Conservation (phyloP, 768 basidiomycete genomes). For the Pulveroboletus sp. region DNA sequence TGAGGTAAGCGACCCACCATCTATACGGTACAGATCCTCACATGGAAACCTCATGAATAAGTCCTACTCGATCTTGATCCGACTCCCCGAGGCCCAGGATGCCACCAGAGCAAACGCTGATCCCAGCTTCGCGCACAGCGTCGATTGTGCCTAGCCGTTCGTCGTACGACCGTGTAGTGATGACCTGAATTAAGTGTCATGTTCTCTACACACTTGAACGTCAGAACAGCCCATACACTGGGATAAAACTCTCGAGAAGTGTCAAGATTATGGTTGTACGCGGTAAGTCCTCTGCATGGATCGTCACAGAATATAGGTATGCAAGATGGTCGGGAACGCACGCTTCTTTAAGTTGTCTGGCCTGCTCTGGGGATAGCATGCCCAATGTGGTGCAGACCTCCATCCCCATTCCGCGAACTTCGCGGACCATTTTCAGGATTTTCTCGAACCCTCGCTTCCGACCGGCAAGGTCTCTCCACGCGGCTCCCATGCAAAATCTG, state of each 20-base stretch:
- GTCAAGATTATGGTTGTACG: constrained; percentile 98
- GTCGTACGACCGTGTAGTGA: constrained; percentile 92
- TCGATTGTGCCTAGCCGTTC: constrained; percentile 87
- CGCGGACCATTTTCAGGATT: constrained; percentile 88
- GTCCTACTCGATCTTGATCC: constrained; percentile 84
- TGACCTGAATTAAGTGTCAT: constrained; percentile 57
- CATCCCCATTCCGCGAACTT: constrained; percentile 95
- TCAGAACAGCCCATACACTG: constrained; percentile 46
- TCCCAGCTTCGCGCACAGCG: constrained; percentile 91
- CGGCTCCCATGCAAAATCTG: constrained; percentile 98
- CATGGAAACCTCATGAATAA: constrained; percentile 94
- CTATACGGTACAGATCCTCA: constrained; percentile 36
- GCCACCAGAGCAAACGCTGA: constrained; percentile 96
- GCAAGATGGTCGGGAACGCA: constrained; percentile 36
- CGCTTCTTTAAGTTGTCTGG: constrained; percentile 90
- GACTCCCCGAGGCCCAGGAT: constrained; percentile 93
- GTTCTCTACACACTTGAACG: not conserved
- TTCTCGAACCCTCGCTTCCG: constrained; percentile 91
- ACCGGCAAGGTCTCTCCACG: constrained; percentile 93
- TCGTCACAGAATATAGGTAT: not conserved
- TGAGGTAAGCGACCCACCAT: constrained; percentile 2
- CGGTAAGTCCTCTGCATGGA: constrained; percentile 74
- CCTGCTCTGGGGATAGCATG: constrained; percentile 94
- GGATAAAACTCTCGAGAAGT: constrained; percentile 98
- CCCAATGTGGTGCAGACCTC: constrained; percentile 99